Base-by-base conservation (phyloP, 228 moss, liverwort and hornwort genomes). In the Sphagnum magellanicum region DNA sequence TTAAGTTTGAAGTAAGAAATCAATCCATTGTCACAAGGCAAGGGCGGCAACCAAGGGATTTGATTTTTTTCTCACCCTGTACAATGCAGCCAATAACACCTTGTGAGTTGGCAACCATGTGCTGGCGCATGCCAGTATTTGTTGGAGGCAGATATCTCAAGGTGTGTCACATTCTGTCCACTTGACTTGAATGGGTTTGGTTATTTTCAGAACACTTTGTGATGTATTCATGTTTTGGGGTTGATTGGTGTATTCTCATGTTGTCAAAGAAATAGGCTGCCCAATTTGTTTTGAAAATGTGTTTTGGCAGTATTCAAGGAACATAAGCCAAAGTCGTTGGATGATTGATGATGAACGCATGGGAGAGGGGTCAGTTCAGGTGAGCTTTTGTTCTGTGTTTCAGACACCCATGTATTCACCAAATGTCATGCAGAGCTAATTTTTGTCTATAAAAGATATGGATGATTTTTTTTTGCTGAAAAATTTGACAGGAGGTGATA, bases 261-360 rank as follows among this genome's bases (percentile, higher is more conserved):
- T 65, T 16, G 13, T 65, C 47, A 16, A 65, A 6, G 64, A 5
- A 12, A 48, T 65, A 9, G 5, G 9, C 16, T 5, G 48, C 47
- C 32, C 32, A 32, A 3, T 32, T 32, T 32, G 32, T 32, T 32
- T 32, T 32, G 32, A 32, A 32, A 66, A 48, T 61, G 46, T 71
- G 32, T 49, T 57, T 11, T 80, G 72, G 64, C 80, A 98, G 93
- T 89, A 83, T 60, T 92, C 98, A 64, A 88, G 98, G 74, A 98
- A 91, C 53, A 83, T 98, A 50, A 98, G 93, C 79, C 98, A 98
- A 81, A 98, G 98, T 79, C 98, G 93, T 66, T 98, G 98, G 98
- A 77, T 98, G 77, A 89, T 98, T 55, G 98, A 93, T 65, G 98
- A 98, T 66, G 98, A 98, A 61, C 93, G 93, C 63, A 98, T 93